Conservation (phyloP, 2,329 filamentous ascomycete species). For the Talaromyces sp. region DNA sequence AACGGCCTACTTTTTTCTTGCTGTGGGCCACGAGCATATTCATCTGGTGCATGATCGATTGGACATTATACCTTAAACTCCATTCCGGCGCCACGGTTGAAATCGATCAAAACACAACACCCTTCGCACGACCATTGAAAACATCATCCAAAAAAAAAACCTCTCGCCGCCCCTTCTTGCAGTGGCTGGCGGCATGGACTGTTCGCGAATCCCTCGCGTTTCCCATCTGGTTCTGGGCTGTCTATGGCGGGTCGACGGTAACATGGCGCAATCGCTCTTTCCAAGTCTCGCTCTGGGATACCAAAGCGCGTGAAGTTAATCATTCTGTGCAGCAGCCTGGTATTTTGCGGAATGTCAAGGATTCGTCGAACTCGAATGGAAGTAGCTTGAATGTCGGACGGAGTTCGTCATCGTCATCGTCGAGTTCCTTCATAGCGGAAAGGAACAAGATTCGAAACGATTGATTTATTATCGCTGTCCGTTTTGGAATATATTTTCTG, state of each 20-base stretch:
- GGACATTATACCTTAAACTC: slow-evolving; percentile 67
- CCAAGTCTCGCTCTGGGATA: slow-evolving; percentile 70
- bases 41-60: slow-evolving; percentile 73
- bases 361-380: slow-evolving; percentile 24
- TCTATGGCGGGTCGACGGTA: slow-evolving; percentile 82
- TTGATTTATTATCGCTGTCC: neutral
- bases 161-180: slow-evolving; percentile 56
- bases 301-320: slow-evolving; percentile 66
- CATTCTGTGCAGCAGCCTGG: neutral
- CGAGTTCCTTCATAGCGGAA: slow-evolving; percentile 1
- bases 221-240: slow-evolving; percentile 86
- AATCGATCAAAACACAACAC: slow-evolving; percentile 67
- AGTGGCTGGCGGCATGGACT: slow-evolving; percentile 81
- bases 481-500: neutral
- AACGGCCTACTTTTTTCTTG: slow-evolving; percentile 63
- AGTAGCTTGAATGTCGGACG: neutral
- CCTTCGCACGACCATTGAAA: slow-evolving; percentile 60
- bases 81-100: slow-evolving; percentile 71
- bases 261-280: slow-evolving; percentile 83
- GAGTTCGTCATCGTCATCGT: slow-evolving; percentile 4
- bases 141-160: slow-evolving; percentile 33
- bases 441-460: slow-evolving; percentile 3
- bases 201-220: slow-evolving; percentile 78
- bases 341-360: slow-evolving; percentile 14
- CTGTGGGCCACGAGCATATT: slow-evolving; percentile 66